Conservation (phyloP, 2,329 filamentous ascomycete genomes). For the Pseudocercospora fijiensis region DNA sequence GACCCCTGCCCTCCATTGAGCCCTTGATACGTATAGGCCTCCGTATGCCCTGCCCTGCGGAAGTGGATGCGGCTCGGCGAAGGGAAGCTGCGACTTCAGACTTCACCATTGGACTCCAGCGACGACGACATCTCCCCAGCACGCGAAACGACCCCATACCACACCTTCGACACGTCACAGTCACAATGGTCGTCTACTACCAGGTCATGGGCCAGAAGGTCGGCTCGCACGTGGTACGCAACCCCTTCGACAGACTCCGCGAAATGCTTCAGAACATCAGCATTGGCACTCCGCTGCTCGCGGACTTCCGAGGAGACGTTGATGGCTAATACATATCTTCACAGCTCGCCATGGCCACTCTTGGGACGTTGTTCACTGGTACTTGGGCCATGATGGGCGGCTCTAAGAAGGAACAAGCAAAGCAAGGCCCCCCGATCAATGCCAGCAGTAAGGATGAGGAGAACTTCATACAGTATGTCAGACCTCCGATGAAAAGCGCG, state of each 20-base stretch:
- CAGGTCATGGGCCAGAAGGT: constrained; percentile 53
- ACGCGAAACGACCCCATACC: constrained; percentile 5
- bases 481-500: not conserved
- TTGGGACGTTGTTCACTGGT: constrained; percentile 50
- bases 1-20: constrained; percentile 7
- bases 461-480: constrained; percentile 64
- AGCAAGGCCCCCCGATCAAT: constrained; percentile 59
- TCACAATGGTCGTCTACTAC: constrained; percentile 54
- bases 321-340: not conserved
- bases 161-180: constrained; percentile 13
- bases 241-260: constrained; percentile 1
- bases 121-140: constrained; percentile 15
- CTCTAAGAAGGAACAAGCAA: constrained; percentile 49
- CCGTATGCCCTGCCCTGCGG: constrained; percentile 9
- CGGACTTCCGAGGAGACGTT: not conserved
- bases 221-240: constrained; percentile 54
- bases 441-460: constrained; percentile 67
- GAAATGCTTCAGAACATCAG: not conserved
- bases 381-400: constrained; percentile 48
- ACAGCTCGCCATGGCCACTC: constrained; percentile 62
- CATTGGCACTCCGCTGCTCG: not conserved
- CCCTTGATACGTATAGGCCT: no score
- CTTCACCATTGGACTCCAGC: constrained; percentile 16
- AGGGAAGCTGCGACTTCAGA: not conserved
- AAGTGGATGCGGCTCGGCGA: not conserved